Percentiles rank a stretch among this genome's conserved stretches.
phyloP scores from a whole-genome alignment of 768 basidiomycete genomes.

The Candolleomyces eurysporus region DNA sequence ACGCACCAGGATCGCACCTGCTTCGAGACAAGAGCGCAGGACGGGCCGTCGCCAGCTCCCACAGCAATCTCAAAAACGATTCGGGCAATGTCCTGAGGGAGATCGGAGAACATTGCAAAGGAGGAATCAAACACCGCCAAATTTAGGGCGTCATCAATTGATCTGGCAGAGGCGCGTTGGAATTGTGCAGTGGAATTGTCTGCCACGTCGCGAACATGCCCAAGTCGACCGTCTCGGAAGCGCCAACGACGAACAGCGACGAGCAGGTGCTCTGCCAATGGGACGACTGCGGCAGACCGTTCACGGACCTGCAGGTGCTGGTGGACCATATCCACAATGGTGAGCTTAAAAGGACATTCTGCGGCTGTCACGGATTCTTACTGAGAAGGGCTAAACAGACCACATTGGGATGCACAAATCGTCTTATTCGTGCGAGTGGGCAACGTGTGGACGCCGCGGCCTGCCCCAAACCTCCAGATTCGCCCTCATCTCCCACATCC shows the following conservation, averaged over 20 bases:
- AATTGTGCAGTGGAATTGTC: too few relatives aligned
- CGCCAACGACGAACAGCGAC: not conserved
- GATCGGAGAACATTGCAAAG: too few relatives aligned
- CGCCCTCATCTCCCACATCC: constrained; percentile 85
- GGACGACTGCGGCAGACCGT: constrained; percentile 78
- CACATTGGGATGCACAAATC: constrained; percentile 85
- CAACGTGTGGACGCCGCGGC: constrained; percentile 74
- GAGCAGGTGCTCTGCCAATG: constrained; percentile 76
- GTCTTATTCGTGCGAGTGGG: constrained; percentile 89
- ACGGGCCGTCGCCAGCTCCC: too few relatives aligned
- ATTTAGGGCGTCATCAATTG: too few relatives aligned
- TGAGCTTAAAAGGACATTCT: constrained; percentile 25
- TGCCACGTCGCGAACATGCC: too few relatives aligned
- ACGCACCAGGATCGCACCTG: too few relatives aligned
- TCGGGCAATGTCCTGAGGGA: too few relatives aligned
- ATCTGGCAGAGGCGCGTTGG: too few relatives aligned
- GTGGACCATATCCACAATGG: constrained; percentile 84
- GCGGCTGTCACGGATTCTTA: not conserved
- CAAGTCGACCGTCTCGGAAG: too few relatives aligned
- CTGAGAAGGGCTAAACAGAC: constrained; percentile 35
- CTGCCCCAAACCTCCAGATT: constrained; percentile 86
- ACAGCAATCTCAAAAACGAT: too few relatives aligned
- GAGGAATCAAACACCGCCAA: too few relatives aligned
- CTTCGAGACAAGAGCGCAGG: too few relatives aligned
- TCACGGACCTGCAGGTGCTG: constrained; percentile 67